Conservation (phyloP, 768 basidiomycete species). For the Asterophora parasitica region DNA sequence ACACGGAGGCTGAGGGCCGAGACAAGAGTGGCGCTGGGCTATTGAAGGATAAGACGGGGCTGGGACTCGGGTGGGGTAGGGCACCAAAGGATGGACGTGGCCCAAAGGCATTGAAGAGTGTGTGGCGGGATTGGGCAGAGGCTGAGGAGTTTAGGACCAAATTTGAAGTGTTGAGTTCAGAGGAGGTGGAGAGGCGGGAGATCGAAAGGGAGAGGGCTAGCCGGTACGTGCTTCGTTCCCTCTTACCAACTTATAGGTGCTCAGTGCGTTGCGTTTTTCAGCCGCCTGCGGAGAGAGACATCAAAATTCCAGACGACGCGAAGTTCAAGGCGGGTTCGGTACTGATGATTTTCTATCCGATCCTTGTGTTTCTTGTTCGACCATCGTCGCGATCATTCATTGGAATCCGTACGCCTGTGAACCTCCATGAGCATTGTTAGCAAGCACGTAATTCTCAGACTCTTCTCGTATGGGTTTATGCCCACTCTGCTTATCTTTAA, state of each 20-base stretch:
- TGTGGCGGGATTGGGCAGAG: slow-evolving; percentile 96
- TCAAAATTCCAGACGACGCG: slow-evolving; percentile 41
- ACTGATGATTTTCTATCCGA: slow-evolving; percentile 19
- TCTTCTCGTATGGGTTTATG: neutral
- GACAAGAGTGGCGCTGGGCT: slow-evolving; percentile 34
- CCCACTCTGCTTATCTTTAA: neutral
- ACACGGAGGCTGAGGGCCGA: slow-evolving; percentile 24
- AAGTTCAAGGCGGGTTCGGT: slow-evolving; percentile 27
- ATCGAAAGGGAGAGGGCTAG: slow-evolving; percentile 82
- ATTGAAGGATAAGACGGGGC: slow-evolving; percentile 78
- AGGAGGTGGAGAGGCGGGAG: slow-evolving; percentile 91
- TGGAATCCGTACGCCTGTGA: neutral
- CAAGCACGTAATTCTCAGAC: neutral
- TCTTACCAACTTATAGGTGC: neutral
- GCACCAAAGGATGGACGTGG: slow-evolving; percentile 76
- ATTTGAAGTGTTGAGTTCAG: slow-evolving; percentile 80
- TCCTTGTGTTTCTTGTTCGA: neutral
- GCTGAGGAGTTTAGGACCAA: slow-evolving; percentile 86
- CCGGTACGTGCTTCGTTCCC: slow-evolving; percentile 32
- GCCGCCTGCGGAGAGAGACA: slow-evolving; percentile 35
- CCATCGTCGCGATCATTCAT: neutral
- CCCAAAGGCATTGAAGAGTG: slow-evolving; percentile 75
- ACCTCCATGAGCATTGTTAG: neutral
- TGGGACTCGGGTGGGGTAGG: slow-evolving; percentile 73
- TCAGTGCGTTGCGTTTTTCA: slow-evolving; percentile 10